Percentiles rank a stretch among this genome's conserved stretches.
phyloP scores from a whole-genome alignment of 495 filamentous ascomycete species.

The Cairneyella variabilis region DNA sequence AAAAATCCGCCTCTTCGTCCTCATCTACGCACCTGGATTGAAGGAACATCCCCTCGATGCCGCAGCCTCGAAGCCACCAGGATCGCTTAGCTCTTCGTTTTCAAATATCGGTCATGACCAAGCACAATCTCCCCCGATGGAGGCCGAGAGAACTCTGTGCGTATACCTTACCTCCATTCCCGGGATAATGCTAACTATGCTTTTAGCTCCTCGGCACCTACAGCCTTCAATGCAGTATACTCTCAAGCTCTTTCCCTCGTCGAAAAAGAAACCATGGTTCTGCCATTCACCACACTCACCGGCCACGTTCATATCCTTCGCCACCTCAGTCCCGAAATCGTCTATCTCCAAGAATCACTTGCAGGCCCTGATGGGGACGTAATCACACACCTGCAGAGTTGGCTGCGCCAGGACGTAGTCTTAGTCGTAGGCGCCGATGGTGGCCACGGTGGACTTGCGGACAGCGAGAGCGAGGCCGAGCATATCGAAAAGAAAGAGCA shows the following conservation, averaged over 20 bases:
- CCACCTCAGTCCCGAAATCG: constrained; percentile 73
- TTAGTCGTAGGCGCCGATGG: constrained; percentile 78
- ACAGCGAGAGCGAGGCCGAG: constrained; percentile 80
- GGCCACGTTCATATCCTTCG: constrained; percentile 81
- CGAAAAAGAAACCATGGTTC: constrained; percentile 76
- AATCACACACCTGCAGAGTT: constrained; percentile 69
- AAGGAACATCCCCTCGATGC: constrained; percentile 57
- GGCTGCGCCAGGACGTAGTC: constrained; percentile 80
- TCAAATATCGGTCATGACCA: constrained; percentile 81
- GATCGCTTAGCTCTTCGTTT: constrained; percentile 79
- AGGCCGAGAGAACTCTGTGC: constrained; percentile 51
- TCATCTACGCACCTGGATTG: constrained; percentile 81
- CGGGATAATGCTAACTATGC: constrained; percentile 21
- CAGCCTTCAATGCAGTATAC: constrained; percentile 72
- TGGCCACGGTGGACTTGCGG: constrained; percentile 79
- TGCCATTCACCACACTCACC: constrained; percentile 76
- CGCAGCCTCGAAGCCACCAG: constrained; percentile 44
- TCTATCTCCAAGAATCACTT: constrained; percentile 80
- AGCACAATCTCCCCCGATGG: constrained; percentile 62
- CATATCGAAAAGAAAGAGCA: constrained; percentile 54
- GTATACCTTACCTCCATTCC: constrained; percentile 30
- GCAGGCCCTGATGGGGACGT: constrained; percentile 66
- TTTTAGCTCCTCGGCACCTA: constrained; percentile 37
- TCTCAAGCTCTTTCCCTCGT: constrained; percentile 71
- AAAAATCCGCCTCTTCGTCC: constrained; percentile 69